Conservation (phyloP, 2,329 filamentous ascomycete species). For the Colletotrichum euphorbiae region DNA sequence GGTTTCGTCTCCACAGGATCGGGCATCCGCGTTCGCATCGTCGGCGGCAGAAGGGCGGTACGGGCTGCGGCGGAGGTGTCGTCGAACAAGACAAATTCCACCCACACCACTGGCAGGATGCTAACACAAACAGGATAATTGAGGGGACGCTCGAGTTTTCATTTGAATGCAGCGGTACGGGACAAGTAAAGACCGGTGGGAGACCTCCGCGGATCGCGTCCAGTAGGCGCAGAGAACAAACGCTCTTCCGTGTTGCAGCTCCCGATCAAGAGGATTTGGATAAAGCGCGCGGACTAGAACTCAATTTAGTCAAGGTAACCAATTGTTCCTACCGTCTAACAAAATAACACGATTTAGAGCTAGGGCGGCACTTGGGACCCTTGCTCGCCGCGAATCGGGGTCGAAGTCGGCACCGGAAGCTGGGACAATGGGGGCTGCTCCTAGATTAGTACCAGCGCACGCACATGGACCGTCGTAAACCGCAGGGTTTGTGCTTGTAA, state of each 20-base stretch:
- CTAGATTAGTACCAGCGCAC: background rate
- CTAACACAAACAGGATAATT: background rate
- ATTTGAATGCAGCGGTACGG: background rate
- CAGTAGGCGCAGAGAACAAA: background rate
- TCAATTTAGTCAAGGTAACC: background rate
- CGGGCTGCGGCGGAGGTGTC: background rate
- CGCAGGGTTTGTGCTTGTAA: background rate
- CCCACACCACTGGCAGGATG: background rate
- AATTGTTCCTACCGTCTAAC: background rate
- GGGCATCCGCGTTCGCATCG: slow-evolving; percentile 20
- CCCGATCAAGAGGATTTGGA: background rate
- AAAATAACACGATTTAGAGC: background rate
- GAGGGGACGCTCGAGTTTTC: background rate
- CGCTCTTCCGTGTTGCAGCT: background rate
- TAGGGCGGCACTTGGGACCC: slow-evolving; percentile 1
- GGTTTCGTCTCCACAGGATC: slow-evolving; percentile 1
- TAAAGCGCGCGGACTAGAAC: background rate
- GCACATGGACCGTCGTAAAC: background rate
- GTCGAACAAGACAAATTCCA: background rate
- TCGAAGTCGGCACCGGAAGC: background rate
- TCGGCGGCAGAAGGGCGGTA: background rate
- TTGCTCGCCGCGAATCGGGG: background rate
- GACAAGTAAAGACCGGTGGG: background rate
- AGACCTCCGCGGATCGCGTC: background rate
- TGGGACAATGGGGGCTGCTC: background rate